phyloP scores from a whole-genome alignment of 176 grass and related monocot species.

The Carex scoparia region DNA sequence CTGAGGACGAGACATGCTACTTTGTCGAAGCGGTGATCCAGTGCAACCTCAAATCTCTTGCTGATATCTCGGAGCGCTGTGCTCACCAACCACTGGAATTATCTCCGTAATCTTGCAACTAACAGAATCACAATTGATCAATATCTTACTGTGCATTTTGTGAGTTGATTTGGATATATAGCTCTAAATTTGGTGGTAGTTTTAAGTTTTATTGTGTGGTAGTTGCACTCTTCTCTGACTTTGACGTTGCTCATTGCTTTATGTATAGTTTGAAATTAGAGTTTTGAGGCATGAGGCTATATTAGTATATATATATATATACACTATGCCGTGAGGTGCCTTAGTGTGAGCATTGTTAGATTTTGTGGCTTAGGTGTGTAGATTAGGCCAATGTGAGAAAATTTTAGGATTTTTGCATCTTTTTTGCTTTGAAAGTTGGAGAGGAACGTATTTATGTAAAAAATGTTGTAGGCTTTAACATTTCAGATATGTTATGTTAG shows the following conservation, averaged over 20 bases:
- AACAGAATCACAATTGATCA: background rate
- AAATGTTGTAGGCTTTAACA: background rate
- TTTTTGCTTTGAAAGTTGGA: background rate
- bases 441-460: background rate
- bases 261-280: background rate
- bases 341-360: conserved; percentile 3
- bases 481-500: background rate
- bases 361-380: conserved; percentile 2
- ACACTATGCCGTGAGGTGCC: background rate
- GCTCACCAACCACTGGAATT: conserved; percentile 1
- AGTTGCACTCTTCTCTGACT: background rate
- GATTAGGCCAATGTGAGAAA: background rate
- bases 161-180: background rate
- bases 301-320: background rate
- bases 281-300: background rate
- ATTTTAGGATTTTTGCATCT: background rate
- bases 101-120: background rate
- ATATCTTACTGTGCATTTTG: conserved; percentile 7
- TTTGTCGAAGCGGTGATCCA: conserved; percentile 88
- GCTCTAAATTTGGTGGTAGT: background rate
- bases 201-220: background rate
- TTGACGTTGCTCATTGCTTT: background rate
- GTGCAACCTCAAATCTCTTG: conserved; percentile 92
- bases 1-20: conserved; percentile 83
- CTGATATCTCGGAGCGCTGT: conserved; percentile 59